Evolutionary conservation across 345 rosid species (phyloP).

Genomic region (Rhizophora apiculata): DNA sequence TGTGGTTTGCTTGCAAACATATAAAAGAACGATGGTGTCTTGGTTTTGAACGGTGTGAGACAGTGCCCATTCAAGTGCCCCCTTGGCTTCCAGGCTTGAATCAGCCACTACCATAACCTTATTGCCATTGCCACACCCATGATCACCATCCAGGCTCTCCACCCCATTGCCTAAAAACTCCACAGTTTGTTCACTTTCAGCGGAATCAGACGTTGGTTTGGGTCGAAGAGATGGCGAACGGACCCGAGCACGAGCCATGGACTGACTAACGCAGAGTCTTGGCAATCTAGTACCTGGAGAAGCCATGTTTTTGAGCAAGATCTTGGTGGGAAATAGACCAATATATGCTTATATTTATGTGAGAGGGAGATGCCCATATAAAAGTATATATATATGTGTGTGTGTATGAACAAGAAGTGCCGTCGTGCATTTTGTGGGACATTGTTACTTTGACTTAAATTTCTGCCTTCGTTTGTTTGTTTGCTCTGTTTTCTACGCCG

Average conservation of each 20-base stretch:
- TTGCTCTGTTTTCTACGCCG: slow-evolving; percentile 19
- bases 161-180: slow-evolving; percentile 39
- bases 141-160: slow-evolving; percentile 16
- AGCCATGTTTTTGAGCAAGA: slow-evolving; percentile 19
- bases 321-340: slow-evolving; percentile 9
- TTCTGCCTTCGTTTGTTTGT: slow-evolving; percentile 18
- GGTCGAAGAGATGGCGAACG: slow-evolving; percentile 45
- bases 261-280: slow-evolving; percentile 38
- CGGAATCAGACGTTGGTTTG: slow-evolving; percentile 30
- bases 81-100: slow-evolving; percentile 58
- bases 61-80: slow-evolving; percentile 87
- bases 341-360: background rate
- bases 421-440: background rate
- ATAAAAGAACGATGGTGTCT: slow-evolving; percentile 60
- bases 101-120: slow-evolving; percentile 90
- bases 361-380: background rate
- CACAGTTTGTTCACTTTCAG: slow-evolving; percentile 43
- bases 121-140: slow-evolving; percentile 31
- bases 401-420: background rate
- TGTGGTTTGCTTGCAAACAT: slow-evolving; percentile 40
- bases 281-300: slow-evolving; percentile 35
- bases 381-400: background rate
- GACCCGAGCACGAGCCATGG: slow-evolving; percentile 32
- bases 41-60: slow-evolving; percentile 60
- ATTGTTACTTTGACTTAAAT: slow-evolving; percentile 9